Base-by-base conservation (phyloP, 2,329 filamentous ascomycete species). In the Verticillium dahliae region DNA sequence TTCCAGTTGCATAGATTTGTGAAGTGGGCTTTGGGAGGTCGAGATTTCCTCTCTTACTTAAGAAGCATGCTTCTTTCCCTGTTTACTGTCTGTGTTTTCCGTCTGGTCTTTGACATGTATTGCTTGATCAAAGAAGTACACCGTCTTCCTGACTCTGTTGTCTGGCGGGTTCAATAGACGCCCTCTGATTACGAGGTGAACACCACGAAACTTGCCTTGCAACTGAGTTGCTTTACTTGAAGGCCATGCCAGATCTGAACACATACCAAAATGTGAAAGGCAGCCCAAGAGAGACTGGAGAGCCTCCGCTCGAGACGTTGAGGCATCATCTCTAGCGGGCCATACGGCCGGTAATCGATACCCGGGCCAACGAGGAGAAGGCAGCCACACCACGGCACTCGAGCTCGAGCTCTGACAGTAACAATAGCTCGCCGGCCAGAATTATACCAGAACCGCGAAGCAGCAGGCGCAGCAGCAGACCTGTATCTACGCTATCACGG, bases 291-390 rank as follows among this genome's bases (percentile, higher is more conserved):
- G 45, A 52, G 45, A n/a, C n/a, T 18, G 18, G 2, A 6, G 14
- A 52, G 7, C 61, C 37, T 13, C 52, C 37, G 38, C 18, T 22
- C n/a, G 58, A 22, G 33, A 62, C 61, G 58, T 22, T 62, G 39
- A 62, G 61, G 38, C 61, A 62, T 4, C 58, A 62, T 27, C 57
- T 62, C 22, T 52, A 62, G 39, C 52, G 39, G 6, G 34, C 52
- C 39, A 39, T 62, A 37, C 31, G 38, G 9, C 31, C 38, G 18
- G 35, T 39, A n/a, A 39, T 31, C 13, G 61, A 62, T 35, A 60
- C 56, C 37, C 27, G 56, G 45, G 37, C 31, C 2, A 35, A 31
- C 13, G 54, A 62, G 18, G 55, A 57, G 31, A 34, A 57, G 52
- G 50, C 31, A 14, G 39, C 2, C 22, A 38, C 61, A 1, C 37